phyloP scores from a whole-genome alignment of 176 grass and related monocot species.

The Triticum dicoccoides region DNA sequence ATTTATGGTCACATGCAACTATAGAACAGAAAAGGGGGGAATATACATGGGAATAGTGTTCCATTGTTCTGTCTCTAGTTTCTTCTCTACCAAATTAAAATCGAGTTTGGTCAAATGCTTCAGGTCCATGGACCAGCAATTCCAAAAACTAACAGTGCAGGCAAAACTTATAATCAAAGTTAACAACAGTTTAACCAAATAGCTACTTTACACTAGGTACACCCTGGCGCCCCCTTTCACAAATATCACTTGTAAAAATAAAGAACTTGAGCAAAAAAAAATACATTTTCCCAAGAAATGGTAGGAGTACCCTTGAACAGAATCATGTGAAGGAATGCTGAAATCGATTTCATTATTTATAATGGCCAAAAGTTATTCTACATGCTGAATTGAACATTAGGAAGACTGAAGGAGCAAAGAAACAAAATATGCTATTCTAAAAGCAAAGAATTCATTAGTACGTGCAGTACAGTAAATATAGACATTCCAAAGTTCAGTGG shows the following conservation, averaged over 20 bases:
- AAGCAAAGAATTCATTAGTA: neutral
- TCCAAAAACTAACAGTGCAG: neutral
- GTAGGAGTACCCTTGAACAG: neutral
- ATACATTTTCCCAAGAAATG: neutral
- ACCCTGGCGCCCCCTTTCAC: neutral
- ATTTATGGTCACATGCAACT: neutral
- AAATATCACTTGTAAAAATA: neutral
- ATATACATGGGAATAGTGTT: neutral
- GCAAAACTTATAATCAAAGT: neutral
- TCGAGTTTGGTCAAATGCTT: neutral
- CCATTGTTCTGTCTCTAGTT: neutral
- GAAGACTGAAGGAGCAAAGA: neutral
- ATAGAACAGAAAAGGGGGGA: neutral
- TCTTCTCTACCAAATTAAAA: neutral
- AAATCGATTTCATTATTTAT: neutral
- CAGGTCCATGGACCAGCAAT: neutral
- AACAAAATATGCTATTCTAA: neutral
- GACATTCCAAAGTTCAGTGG: slow-evolving; percentile 8
- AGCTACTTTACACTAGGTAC: neutral
- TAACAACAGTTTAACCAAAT: neutral
- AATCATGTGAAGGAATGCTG: neutral
- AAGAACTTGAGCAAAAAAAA: neutral
- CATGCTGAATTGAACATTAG: neutral
- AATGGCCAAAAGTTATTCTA: neutral
- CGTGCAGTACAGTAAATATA: neutral